Percentiles rank a stretch among this genome's conserved stretches.
These are phyloP conservation scores for Fusarium nygamai DNA, from an alignment of 2,329 filamentous ascomycete species.

Conservation along the genomic window DNA sequence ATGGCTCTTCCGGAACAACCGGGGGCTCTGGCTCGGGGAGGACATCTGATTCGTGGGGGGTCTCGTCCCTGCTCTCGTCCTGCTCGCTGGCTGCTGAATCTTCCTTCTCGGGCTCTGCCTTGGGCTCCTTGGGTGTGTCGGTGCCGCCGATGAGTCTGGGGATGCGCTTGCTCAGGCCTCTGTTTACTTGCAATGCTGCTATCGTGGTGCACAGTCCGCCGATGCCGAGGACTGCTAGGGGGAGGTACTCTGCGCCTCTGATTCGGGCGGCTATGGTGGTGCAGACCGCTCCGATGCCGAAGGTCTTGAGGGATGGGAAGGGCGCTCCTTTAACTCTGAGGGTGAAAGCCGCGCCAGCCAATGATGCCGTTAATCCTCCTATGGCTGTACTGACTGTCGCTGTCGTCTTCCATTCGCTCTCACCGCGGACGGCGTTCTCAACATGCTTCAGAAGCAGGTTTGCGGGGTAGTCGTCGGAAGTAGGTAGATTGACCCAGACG, in stretches of 20 bases:
- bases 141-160: slow-evolving; percentile 23
- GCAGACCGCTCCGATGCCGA: slow-evolving; percentile 2
- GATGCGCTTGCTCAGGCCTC: slow-evolving; percentile 15
- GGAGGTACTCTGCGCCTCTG: slow-evolving; percentile 20
- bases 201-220: slow-evolving; percentile 24
- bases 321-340: slow-evolving; percentile 24
- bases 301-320: slow-evolving; percentile 15
- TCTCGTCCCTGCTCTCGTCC: slow-evolving; percentile 18
- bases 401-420: slow-evolving; percentile 30
- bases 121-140: slow-evolving; percentile 23
- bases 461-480: slow-evolving; percentile 10
- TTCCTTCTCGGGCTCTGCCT: slow-evolving; percentile 16
- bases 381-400: slow-evolving; percentile 29
- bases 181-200: slow-evolving; percentile 20
- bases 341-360: slow-evolving; percentile 18
- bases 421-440: slow-evolving; percentile 16
- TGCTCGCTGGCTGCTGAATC: slow-evolving; percentile 23
- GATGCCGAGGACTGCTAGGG: slow-evolving; percentile 21
- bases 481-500: slow-evolving; percentile 31
- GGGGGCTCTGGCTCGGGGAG: not conserved
- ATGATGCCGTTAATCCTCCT: slow-evolving; percentile 22
- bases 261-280: slow-evolving; percentile 11
- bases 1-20: not conserved
- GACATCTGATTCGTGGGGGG: slow-evolving; percentile 8
- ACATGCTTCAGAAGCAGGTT: slow-evolving; percentile 22